Percentiles rank a stretch among this genome's conserved stretches.
These are phyloP conservation scores for Ganoderma multipileum DNA, from an alignment of 1,284 basidiomycete genomes.

Conservation along the genomic window DNA sequence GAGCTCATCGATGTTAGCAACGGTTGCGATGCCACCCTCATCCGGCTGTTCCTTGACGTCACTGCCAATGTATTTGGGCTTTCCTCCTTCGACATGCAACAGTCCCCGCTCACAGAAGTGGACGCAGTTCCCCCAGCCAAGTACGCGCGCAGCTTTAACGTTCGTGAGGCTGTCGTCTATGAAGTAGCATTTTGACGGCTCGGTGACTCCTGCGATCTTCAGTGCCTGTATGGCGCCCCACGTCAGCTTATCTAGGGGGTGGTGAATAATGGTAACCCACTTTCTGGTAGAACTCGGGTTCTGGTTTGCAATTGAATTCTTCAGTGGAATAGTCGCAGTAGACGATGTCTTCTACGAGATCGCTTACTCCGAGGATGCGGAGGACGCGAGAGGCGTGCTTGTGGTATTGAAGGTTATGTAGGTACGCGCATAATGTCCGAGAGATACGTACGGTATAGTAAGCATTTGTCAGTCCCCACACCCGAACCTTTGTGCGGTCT, in stretches of 20 bases:
- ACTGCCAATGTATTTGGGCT: conserved; percentile 56
- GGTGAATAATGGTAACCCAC: conserved; percentile 43
- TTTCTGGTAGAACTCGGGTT: conserved; percentile 69
- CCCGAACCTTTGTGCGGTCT: conserved; percentile 78
- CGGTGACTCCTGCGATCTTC: conserved; percentile 59
- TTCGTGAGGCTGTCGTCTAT: conserved; percentile 79
- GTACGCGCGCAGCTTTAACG: conserved; percentile 64
- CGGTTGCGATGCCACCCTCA: conserved; percentile 52
- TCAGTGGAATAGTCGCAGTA: conserved; percentile 81
- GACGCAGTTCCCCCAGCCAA: conserved; percentile 76
- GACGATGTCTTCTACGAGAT: conserved; percentile 81
- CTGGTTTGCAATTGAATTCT: conserved; percentile 86
- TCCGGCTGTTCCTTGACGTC: conserved; percentile 42
- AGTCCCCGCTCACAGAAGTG: conserved; percentile 76
- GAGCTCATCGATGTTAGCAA: conserved; percentile 66
- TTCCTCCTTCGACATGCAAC: conserved; percentile 68
- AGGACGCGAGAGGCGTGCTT: conserved; percentile 87
- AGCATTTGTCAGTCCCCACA: conserved; percentile 86
- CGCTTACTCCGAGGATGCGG: conserved; percentile 73
- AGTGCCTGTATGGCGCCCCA: conserved; percentile 59
- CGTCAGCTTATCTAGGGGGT: neutral
- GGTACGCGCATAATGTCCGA: neutral
- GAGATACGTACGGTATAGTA: conserved; percentile 66
- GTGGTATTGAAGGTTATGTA: neutral
- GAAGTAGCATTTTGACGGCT: conserved; percentile 76